Evolutionary conservation across 768 basidiomycete species (phyloP).

Genomic region (Calocybe gangraenosa): DNA sequence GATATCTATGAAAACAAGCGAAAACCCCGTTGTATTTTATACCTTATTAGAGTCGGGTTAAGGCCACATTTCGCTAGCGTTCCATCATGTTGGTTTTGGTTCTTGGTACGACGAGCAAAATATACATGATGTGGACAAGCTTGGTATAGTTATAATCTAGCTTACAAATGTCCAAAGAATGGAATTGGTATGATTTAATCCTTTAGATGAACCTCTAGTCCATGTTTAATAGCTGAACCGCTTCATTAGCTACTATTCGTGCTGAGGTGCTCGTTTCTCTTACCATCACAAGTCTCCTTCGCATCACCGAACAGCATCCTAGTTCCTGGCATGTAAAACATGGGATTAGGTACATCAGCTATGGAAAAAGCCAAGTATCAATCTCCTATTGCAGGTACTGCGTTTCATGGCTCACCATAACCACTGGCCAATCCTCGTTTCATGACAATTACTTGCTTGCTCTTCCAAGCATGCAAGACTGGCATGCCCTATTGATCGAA

Average conservation of each 20-base stretch:
- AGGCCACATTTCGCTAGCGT: background rate
- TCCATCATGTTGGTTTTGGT: background rate
- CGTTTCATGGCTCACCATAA: constrained; percentile 51
- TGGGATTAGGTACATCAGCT: constrained; percentile 91
- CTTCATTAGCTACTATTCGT: background rate
- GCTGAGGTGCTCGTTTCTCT: constrained; percentile 8
- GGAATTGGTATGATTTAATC: background rate
- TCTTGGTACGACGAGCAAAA: background rate
- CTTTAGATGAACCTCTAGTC: constrained; percentile 14
- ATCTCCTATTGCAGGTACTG: background rate
- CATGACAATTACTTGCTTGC: constrained; percentile 90
- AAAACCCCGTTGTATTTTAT: background rate
- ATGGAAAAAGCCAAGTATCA: background rate
- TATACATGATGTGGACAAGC: background rate
- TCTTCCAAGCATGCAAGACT: constrained; percentile 90
- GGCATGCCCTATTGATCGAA: constrained; percentile 68
- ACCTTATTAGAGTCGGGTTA: no score
- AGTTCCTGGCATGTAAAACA: constrained; percentile 90
- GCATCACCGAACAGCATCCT: constrained; percentile 94
- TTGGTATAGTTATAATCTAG: background rate
- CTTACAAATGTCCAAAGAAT: background rate
- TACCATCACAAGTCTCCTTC: constrained; percentile 86
- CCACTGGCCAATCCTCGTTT: constrained; percentile 88
- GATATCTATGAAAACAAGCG: constrained; percentile 1
- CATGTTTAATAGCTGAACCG: constrained; percentile 13